A percentile compares a stretch with the other conserved stretches of the same genome.
Conservation (phyloP, 1,284 basidiomycete genomes). For the Ceratobasidium sp. region DNA sequence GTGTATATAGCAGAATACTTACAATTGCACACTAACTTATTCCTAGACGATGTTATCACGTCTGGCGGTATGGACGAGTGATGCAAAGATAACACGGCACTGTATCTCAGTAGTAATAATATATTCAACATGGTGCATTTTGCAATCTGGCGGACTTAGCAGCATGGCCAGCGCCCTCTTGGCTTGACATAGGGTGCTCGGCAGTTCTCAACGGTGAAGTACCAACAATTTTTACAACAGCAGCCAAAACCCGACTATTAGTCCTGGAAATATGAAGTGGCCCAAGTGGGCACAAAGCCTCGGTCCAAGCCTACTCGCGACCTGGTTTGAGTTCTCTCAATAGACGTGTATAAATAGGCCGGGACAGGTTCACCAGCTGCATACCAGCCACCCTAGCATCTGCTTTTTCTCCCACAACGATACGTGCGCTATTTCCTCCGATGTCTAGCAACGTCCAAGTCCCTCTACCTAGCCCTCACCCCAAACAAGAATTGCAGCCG, state of each 20-base stretch:
- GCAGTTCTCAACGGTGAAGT: no score
- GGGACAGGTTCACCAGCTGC: neutral
- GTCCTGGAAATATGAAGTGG: neutral
- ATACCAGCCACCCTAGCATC: neutral
- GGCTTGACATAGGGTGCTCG: no score
- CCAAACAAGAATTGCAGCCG: neutral
- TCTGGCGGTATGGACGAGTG: slow-evolving; percentile 67
- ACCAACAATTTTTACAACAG: neutral
- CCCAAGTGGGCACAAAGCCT: no score
- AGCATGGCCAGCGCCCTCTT: no score
- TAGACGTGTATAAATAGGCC: no score
- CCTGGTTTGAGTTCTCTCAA: no score
- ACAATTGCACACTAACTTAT: slow-evolving; percentile 8
- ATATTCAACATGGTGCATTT: no score
- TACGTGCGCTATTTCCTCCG: neutral
- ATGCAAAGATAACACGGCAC: neutral
- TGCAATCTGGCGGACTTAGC: no score
- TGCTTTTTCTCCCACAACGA: neutral
- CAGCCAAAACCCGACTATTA: neutral
- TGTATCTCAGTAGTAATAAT: slow-evolving; percentile 2
- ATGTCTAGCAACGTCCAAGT: neutral
- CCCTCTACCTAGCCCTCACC: no score
- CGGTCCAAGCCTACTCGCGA: no score
- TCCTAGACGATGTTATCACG: slow-evolving; percentile 68
- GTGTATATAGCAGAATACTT: slow-evolving; percentile 42